phyloP scores from a whole-genome alignment of 257 asterid genomes.

The Nicotiana otophora region DNA sequence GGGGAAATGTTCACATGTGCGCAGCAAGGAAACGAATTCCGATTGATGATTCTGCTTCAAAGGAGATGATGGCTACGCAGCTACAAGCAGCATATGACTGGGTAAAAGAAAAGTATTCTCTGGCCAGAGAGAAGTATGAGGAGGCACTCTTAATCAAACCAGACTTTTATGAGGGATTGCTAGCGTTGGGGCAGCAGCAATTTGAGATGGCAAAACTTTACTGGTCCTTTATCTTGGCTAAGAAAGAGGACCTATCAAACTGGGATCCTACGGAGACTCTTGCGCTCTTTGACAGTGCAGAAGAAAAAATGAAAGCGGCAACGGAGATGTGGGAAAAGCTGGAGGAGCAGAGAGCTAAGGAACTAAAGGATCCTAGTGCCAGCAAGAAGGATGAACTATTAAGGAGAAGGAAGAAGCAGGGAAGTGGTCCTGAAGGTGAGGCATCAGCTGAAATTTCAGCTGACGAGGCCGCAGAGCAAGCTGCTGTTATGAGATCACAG shows the following conservation, averaged over 20 bases:
- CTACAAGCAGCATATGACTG: conserved; percentile 80
- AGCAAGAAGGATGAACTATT: conserved; percentile 61
- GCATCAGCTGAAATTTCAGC: conserved; percentile 46
- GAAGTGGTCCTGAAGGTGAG: conserved; percentile 46
- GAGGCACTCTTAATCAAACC: conserved; percentile 71
- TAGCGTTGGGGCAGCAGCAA: conserved; percentile 91
- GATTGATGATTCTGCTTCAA: conserved; percentile 67
- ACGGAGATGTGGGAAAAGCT: conserved; percentile 93
- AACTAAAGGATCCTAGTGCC: conserved; percentile 50
- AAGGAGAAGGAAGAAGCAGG: conserved; percentile 62
- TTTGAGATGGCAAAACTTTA: conserved; percentile 98
- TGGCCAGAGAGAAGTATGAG: conserved; percentile 78
- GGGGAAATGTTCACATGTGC: conserved; percentile 99
- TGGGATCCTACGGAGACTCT: conserved; percentile 89
- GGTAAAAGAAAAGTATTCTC: conserved; percentile 75
- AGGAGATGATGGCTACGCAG: conserved; percentile 61
- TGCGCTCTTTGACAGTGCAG: conserved; percentile 69
- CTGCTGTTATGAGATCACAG: conserved; percentile 86
- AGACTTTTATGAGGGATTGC: conserved; percentile 78
- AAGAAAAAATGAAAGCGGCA: conserved; percentile 79
- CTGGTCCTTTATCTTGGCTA: conserved; percentile 84
- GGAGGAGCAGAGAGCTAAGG: conserved; percentile 82
- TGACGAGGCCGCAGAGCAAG: conserved; percentile 82
- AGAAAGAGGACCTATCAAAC: conserved; percentile 65
- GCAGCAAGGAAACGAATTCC: conserved; percentile 94